Evolutionary conservation across 805 yeast genomes (phyloP).

Genomic region (Sugiyamaella americana): DNA sequence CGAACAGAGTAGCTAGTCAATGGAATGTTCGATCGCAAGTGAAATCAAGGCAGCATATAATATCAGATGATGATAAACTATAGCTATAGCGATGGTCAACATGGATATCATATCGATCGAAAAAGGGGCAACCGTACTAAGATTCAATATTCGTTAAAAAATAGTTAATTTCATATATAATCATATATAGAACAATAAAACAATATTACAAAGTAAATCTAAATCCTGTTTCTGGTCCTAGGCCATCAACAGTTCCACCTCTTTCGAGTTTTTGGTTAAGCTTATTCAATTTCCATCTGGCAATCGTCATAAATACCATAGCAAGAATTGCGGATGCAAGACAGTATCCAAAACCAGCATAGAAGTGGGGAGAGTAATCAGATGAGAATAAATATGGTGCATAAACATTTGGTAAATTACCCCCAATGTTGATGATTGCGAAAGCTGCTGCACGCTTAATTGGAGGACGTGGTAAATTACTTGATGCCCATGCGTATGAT

Average conservation of each 20-base stretch:
- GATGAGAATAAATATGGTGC: conserved; percentile 24
- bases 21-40: no score
- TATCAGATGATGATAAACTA: no score
- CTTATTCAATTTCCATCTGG: conserved; percentile 13
- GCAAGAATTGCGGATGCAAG: conserved; percentile 17
- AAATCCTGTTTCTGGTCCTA: conserved; percentile 27
- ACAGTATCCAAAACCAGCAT: conserved; percentile 25
- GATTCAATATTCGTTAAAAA: no score
- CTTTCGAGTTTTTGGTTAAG: conserved; percentile 21
- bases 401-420: conserved; percentile 25
- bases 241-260: conserved; percentile 24
- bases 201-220: conserved; percentile 15
- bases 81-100: no score
- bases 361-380: conserved; percentile 24
- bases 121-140: no score
- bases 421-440: conserved; percentile 44
- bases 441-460: conserved; percentile 50
- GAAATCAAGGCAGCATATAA: no score
- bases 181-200: not conserved
- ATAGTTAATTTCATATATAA: not conserved
- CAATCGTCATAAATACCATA: conserved; percentile 13
- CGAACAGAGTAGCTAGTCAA: no score
- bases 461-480: conserved; percentile 47
- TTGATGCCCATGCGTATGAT: conserved; percentile 10
- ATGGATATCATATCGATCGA: no score